phyloP scores from a whole-genome alignment of 2,329 filamentous ascomycete genomes.

The Colletotrichum somersetense region DNA sequence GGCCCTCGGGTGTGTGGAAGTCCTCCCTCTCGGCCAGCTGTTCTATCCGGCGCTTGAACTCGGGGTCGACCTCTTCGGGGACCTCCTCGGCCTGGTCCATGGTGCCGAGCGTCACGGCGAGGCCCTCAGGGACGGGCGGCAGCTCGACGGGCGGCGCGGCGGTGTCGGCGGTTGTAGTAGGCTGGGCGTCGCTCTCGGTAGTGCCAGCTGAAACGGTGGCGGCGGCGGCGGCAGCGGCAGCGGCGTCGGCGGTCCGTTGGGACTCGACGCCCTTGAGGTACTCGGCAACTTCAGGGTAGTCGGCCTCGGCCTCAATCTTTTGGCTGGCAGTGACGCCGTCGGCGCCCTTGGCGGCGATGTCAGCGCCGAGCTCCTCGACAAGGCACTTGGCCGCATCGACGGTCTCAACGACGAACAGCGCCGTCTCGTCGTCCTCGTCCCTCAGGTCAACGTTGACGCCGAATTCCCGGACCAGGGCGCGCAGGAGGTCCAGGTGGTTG shows the following conservation, averaged over 20 bases:
- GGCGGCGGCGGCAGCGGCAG: slow-evolving; percentile 47
- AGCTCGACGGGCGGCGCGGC: slow-evolving; percentile 54
- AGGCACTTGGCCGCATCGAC: slow-evolving; percentile 82
- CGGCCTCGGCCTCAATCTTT: slow-evolving; percentile 82
- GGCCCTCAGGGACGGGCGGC: slow-evolving; percentile 78
- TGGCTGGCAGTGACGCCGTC: slow-evolving; percentile 86
- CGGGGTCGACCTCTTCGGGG: slow-evolving; percentile 78
- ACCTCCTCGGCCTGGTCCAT: slow-evolving; percentile 74
- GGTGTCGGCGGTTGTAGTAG: slow-evolving; percentile 3
- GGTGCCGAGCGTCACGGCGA: slow-evolving; percentile 82
- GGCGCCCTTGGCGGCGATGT: slow-evolving; percentile 73
- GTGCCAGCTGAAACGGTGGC: slow-evolving; percentile 47
- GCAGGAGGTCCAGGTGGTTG: slow-evolving; percentile 84
- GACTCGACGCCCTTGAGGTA: slow-evolving; percentile 68
- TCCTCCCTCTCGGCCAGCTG: slow-evolving; percentile 87
- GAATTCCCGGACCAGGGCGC: slow-evolving; percentile 80
- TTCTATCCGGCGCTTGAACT: slow-evolving; percentile 88
- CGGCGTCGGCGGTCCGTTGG: slow-evolving; percentile 46
- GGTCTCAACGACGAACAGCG: slow-evolving; percentile 92
- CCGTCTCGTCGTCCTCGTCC: slow-evolving; percentile 93
- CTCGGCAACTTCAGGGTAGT: slow-evolving; percentile 79
- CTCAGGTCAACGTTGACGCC: slow-evolving; percentile 82
- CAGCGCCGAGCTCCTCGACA: slow-evolving; percentile 84
- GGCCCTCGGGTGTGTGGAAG: slow-evolving; percentile 84
- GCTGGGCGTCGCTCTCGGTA: not conserved